Evolutionary conservation across 208 protist genomes (phyloP).

Genomic region (Trypanosoma congolense): DNA sequence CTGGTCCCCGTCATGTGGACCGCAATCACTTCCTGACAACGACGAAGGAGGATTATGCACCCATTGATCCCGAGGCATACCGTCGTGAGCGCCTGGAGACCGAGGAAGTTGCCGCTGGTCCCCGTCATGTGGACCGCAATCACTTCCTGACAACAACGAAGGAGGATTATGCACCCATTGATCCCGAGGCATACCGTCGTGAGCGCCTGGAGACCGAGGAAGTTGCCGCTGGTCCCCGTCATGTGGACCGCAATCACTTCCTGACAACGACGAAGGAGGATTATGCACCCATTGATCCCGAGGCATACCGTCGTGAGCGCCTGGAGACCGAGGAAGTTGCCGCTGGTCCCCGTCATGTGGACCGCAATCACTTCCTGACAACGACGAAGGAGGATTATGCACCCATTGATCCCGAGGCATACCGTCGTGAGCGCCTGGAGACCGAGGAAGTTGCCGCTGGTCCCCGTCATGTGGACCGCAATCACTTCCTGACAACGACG

Average conservation of each 20-base stretch:
- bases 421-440: neutral
- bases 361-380: neutral
- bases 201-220: neutral
- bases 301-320: neutral
- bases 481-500: slow-evolving; percentile 62
- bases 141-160: slow-evolving; percentile 15
- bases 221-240: neutral
- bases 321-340: neutral
- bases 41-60: slow-evolving; percentile 9
- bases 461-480: slow-evolving; percentile 27
- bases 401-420: slow-evolving; percentile 3
- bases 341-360: slow-evolving; percentile 2
- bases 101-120: neutral
- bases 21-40: slow-evolving; percentile 1
- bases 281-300: slow-evolving; percentile 7
- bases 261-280: slow-evolving; percentile 7
- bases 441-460: slow-evolving; percentile 3
- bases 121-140: slow-evolving; percentile 5
- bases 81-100: neutral
- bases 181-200: slow-evolving; percentile 5
- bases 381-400: slow-evolving; percentile 3
- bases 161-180: slow-evolving; percentile 11
- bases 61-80: slow-evolving; percentile 19
- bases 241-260: slow-evolving; percentile 6
- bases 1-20: slow-evolving; percentile 3